These are phyloP conservation scores for Spiraea crenata DNA, from an alignment of 331 rosid genomes.

Conservation along the genomic window DNA sequence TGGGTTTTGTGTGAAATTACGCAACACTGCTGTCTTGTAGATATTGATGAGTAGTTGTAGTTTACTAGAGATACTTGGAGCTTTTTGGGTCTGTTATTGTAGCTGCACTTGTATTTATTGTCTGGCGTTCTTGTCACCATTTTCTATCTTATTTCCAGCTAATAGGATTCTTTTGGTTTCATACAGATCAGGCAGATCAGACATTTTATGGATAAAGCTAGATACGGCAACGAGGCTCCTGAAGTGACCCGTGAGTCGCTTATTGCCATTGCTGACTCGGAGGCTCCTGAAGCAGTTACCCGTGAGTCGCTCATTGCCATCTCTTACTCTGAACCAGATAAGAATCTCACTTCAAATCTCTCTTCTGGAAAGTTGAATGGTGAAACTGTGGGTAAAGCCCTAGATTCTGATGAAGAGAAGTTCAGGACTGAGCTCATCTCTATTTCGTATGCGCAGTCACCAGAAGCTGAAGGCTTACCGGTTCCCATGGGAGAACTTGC, in stretches of 20 bases:
- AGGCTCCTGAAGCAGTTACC: neutral
- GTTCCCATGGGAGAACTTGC: constrained; percentile 22
- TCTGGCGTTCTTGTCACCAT: neutral
- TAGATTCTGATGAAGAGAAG: constrained; percentile 40
- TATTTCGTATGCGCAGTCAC: constrained; percentile 42
- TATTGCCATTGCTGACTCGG: constrained; percentile 41
- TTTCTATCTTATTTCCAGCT: neutral
- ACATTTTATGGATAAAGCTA: constrained; percentile 49
- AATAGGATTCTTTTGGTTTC: neutral
- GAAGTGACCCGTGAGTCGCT: constrained; percentile 60
- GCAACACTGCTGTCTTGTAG: neutral
- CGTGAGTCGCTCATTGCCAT: constrained; percentile 53
- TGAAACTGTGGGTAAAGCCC: constrained; percentile 23
- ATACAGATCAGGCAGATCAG: constrained; percentile 31
- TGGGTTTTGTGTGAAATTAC: neutral
- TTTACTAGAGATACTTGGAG: neutral
- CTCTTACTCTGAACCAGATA: constrained; percentile 44
- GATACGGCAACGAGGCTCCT: constrained; percentile 30
- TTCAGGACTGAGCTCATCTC: constrained; percentile 51
- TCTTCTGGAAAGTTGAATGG: constrained; percentile 27
- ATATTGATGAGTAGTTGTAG: neutral
- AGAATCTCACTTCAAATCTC: constrained; percentile 26
- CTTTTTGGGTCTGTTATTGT: neutral
- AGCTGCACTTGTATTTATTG: neutral
- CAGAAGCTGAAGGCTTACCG: constrained; percentile 33